phyloP scores from a whole-genome alignment of 2,329 filamentous ascomycete species.

The Metarhizium humberi region DNA sequence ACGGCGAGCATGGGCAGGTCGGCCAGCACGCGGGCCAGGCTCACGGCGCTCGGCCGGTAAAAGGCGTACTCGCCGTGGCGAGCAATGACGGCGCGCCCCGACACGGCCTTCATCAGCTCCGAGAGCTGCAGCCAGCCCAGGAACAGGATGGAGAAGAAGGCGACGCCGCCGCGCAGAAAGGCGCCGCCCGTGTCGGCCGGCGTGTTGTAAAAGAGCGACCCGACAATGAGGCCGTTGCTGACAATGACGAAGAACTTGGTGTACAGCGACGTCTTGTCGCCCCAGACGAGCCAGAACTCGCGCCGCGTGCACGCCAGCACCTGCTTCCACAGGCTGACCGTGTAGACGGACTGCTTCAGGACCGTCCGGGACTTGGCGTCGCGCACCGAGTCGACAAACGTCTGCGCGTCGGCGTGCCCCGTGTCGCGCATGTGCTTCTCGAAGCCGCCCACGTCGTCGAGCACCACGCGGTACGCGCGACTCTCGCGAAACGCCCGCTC shows the following conservation, averaged over 20 bases:
- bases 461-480: constrained; percentile 33
- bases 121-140: constrained; percentile 23
- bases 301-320: constrained; percentile 59
- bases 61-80: constrained; percentile 31
- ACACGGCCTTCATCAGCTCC: constrained; percentile 28
- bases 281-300: constrained; percentile 70
- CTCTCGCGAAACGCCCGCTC: constrained; percentile 30
- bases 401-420: constrained; percentile 50
- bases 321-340: constrained; percentile 64
- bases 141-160: constrained; percentile 46
- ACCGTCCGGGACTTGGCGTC: constrained; percentile 47
- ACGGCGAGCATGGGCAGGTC: constrained; percentile 34
- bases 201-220: constrained; percentile 68
- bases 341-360: constrained; percentile 41
- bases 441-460: constrained; percentile 44
- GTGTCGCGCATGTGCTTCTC: constrained; percentile 70
- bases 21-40: constrained; percentile 25
- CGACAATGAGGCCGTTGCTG: constrained; percentile 63
- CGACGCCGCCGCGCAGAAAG: constrained; percentile 41
- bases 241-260: constrained; percentile 76
- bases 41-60: constrained; percentile 27
- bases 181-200: constrained; percentile 50
- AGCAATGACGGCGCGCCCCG: constrained; percentile 27
- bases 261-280: constrained; percentile 64
- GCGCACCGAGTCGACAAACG: constrained; percentile 56